Base-by-base conservation (phyloP, 148 eudicot species). In the Rhododendron williamsianum region DNA sequence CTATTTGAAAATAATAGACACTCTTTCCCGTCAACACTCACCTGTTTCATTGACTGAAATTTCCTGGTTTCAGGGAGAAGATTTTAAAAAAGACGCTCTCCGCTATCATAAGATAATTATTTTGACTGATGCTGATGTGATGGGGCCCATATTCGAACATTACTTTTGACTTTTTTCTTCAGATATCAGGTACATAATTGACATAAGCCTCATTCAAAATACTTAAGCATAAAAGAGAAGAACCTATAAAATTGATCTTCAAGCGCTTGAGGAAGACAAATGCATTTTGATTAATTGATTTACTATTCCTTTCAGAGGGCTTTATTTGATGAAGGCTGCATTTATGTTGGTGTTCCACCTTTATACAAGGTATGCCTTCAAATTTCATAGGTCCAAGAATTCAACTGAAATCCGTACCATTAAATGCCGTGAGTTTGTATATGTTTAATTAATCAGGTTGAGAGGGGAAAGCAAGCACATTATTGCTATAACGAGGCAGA, bases 121-220 rank as follows among this genome's bases (percentile, higher is more conserved):
- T 56, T 86, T 97, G 83, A 97, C 99, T n/a, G 99, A 97, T 90
- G 99, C 99, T 87, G 99, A 97, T 81, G 99, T 97, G 99, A 97
- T 93, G 99, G 99, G 78, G 99, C 99, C 84, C 99, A 97, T 87
- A 97, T 97, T 67, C 92, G 99, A 73, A 97, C 99, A 30, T 82
- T 97, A 77, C 72, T 97, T 46, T 85, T 97, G 88, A 97, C 99
- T 69, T 97, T 97, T 88, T 97, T 97, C 93, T 97, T 84, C 87
- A 93, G 99, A 93, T 97, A 97, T 87, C 99, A 97, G 98, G 99
- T 97, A 90, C 58, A 76, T 72, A 10, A 21, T 51, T 27, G 6
- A 73, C 45, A 74, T 51, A 23, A 45, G 63, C 45, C 30, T 48
- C 63, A 15, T 46, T 81, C 35, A 21, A 65, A 81, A 52, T 72